A percentile compares a stretch with the other conserved stretches of the same genome.
Evolutionary conservation across 208 protist genomes (phyloP).

Genomic region (Wallacemonas rigidus): DNA sequence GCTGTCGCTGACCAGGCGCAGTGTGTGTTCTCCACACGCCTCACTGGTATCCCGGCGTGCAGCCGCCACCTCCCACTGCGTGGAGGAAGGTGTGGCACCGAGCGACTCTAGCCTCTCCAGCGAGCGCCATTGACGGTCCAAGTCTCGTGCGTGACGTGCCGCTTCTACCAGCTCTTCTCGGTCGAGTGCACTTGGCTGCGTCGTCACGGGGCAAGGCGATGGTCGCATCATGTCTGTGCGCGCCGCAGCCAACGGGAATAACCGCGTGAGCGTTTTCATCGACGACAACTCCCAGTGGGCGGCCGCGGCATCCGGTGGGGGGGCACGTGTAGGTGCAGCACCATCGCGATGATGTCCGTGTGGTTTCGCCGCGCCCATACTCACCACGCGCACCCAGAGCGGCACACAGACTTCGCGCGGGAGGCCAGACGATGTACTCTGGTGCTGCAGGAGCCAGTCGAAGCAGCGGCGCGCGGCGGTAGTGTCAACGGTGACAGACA

Average conservation of each 20-base stretch:
- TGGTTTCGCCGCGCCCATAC: neutral
- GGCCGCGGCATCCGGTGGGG: neutral
- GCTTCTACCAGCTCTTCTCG: neutral
- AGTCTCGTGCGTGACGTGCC: neutral
- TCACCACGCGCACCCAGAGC: constrained; percentile 8
- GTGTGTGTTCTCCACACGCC: no score
- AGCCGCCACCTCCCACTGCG: neutral
- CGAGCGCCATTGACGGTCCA: neutral
- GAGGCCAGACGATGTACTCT: neutral
- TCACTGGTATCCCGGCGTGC: no score
- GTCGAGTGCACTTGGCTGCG: neutral
- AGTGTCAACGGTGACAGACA: neutral
- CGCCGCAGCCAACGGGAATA: neutral
- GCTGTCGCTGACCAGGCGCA: neutral
- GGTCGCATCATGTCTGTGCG: neutral
- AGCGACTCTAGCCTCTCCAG: neutral
- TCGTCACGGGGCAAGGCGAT: neutral
- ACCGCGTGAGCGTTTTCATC: neutral
- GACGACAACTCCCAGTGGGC: constrained; percentile 9
- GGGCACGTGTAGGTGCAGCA: neutral
- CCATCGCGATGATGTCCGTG: neutral
- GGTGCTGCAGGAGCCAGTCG: neutral
- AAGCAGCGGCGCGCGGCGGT: constrained; percentile 1
- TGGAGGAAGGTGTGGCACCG: neutral
- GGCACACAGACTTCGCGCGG: neutral